Percentiles rank a stretch among this genome's conserved stretches.
phyloP scores from a whole-genome alignment of 495 filamentous ascomycete species.

The Neurospora tetraspora region DNA sequence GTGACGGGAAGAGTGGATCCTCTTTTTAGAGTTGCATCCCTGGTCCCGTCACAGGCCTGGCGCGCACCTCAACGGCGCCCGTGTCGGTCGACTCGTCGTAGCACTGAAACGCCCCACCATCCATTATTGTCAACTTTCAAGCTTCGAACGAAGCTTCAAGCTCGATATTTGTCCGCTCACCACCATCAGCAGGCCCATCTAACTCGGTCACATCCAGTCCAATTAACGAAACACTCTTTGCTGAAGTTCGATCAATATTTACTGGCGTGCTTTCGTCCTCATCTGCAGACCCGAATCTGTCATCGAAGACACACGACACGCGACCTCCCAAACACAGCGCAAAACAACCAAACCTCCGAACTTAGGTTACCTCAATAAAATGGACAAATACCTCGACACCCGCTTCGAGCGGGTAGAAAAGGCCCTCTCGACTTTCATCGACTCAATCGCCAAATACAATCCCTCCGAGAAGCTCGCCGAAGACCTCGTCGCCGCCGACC shows the following conservation, averaged over 20 bases:
- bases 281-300: neutral
- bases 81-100: neutral
- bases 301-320: neutral
- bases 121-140: neutral
- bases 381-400: conserved; percentile 49
- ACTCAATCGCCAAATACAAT: conserved; percentile 70
- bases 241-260: neutral
- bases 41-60: neutral
- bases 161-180: neutral
- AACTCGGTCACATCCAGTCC: no score
- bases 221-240: neutral
- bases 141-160: neutral
- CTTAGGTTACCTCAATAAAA: conserved; percentile 14
- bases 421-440: conserved; percentile 54
- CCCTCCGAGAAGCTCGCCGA: conserved; percentile 53
- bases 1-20: neutral
- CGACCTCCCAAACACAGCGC: neutral
- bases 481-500: conserved; percentile 58
- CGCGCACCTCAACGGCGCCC: neutral
- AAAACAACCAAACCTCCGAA: neutral
- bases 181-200: no score
- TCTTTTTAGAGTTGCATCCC: neutral
- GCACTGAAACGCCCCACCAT: neutral
- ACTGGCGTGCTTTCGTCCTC: neutral
- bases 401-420: conserved; percentile 61